Base-by-base conservation (phyloP, 805 yeast genomes). In the Cyberlindnera xylosilytica region DNA sequence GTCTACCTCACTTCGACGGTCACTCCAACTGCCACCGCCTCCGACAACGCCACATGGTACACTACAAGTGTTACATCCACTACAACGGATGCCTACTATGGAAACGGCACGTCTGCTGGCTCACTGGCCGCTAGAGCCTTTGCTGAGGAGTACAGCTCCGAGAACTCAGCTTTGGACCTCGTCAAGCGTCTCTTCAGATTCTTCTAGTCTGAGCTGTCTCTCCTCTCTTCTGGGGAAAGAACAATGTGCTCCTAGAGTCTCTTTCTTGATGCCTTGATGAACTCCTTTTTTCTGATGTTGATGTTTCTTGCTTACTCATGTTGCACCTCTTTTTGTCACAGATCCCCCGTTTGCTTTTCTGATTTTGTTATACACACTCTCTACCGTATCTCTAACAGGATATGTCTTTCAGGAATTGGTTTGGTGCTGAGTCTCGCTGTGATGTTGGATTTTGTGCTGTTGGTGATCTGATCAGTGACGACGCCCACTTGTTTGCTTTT, bases 1-100 rank as follows among this genome's bases (percentile, higher is more conserved):
- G 40, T 51, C 16, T 44, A 43, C 29, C 15, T 51, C 16, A 55
- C 61, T 8, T 49, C 56, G 13, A 49, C 52, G 4, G 18, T 43
- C 8, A 44, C 48, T 16, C 44, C 47, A 39, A 27, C 44, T 6
- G 37, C 38, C 10, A 38, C 50, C 2, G 19, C 44, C 22, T 4
- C 30, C 13, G 31, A 34, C 17, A 38, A 33, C 20, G 20, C 19
- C 32, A n/a, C 45, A 10, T 49, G 43, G 17, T 11, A 28, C 20
- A 45, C 45, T 11, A 36, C 45, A 9, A 46, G 46, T 17, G 22
- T 35, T 20, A 40, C 26, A 7, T 43, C 49, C 18, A 48, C 54
- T 4, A 44, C 44, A 15, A 41, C 51, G 4, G 38, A 36, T 16
- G 47, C 37, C 15, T 42, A 20, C 43, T 52, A 32, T 34, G 33